Base-by-base conservation (phyloP, 108 stramenopile species). In the Cyclostephanos invisitatus region DNA sequence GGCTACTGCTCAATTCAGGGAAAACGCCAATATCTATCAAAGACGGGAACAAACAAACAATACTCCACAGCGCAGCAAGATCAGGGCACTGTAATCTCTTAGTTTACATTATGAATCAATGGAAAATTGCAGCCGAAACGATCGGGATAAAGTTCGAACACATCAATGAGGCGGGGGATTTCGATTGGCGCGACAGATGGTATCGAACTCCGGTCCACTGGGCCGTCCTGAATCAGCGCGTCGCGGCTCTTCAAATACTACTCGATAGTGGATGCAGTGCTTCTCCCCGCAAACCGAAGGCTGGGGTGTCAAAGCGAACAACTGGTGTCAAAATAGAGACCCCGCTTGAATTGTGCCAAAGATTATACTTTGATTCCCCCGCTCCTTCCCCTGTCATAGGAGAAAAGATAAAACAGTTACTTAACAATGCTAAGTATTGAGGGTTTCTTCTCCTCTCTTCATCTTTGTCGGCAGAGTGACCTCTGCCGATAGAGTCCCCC, bases 11-110 rank as follows among this genome's bases (percentile, higher is more conserved):
- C 9, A 65, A 83, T 3, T 48, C 73, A 0, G 86, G 79, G 20
- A 77, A 84, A 9, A 74, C 78, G 7, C 90, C 94, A 0, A 58
- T 95, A 8, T 28, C 83, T 2, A 92, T 91, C 59, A 88, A 86
- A 62, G 91, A 95, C 68, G 91, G 86, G n/a, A 91, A 89, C 58
- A 86, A 89, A 25, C 94, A 95, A 67, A 90, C 84, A 11, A 59
- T 91, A 17, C 61, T 95, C 18, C 94, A 95, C 66, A 64, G 74
- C 27, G 94, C 89, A 18, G 84, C 94, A n/a, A 71, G 94, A 42
- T 77, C 87, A 3, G 91, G 91, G 2, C 87, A 92, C 59, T 44
- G 57, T 36, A n/a, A 71, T 0, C 54, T 90, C 0, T 66, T 94
- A 1, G 38, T 73, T 15, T 83, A 71, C 56, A 49, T 87, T 18